phyloP scores from a whole-genome alignment of 106 monocot species.

The Hemerocallis citrina region DNA sequence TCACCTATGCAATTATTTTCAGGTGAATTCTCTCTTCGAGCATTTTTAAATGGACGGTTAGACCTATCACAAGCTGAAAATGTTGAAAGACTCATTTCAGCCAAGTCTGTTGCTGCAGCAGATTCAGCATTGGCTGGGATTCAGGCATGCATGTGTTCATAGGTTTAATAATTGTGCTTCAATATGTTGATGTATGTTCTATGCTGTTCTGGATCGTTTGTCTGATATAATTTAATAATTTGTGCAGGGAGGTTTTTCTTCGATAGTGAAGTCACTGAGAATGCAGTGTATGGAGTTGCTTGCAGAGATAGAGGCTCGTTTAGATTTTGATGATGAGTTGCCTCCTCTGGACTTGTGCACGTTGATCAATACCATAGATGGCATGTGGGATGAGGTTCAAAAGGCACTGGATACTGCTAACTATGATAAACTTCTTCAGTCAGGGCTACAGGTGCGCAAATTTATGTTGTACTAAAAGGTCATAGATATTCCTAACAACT shows the following conservation, averaged over 20 bases:
- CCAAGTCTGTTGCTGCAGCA: slow-evolving; percentile 82
- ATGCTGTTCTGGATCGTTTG: too few relatives aligned
- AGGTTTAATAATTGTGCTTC: not conserved
- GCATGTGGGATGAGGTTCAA: slow-evolving; percentile 67
- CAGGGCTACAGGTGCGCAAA: slow-evolving; percentile 75
- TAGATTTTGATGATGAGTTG: slow-evolving; percentile 98
- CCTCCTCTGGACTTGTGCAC: slow-evolving; percentile 44
- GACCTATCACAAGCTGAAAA: slow-evolving; percentile 94
- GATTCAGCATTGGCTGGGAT: slow-evolving; percentile 91
- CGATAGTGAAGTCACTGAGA: slow-evolving; percentile 68
- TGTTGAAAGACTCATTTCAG: slow-evolving; percentile 63
- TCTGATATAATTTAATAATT: not conserved
- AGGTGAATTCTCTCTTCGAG: slow-evolving; percentile 95
- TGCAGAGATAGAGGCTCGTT: slow-evolving; percentile 87
- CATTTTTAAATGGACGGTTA: slow-evolving; percentile 92
- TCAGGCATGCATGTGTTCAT: slow-evolving; percentile 50
- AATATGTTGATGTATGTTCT: too few relatives aligned
- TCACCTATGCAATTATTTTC: not conserved
- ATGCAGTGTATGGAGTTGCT: slow-evolving; percentile 81
- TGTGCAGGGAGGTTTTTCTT: slow-evolving; percentile 81
- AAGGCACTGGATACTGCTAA: slow-evolving; percentile 76
- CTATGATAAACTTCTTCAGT: slow-evolving; percentile 87
- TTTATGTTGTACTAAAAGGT: not conserved
- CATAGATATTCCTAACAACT: not conserved
- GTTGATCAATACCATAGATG: slow-evolving; percentile 45